Evolutionary conservation across 805 yeast genomes (phyloP).

Genomic region (Candida yuanshanica): DNA sequence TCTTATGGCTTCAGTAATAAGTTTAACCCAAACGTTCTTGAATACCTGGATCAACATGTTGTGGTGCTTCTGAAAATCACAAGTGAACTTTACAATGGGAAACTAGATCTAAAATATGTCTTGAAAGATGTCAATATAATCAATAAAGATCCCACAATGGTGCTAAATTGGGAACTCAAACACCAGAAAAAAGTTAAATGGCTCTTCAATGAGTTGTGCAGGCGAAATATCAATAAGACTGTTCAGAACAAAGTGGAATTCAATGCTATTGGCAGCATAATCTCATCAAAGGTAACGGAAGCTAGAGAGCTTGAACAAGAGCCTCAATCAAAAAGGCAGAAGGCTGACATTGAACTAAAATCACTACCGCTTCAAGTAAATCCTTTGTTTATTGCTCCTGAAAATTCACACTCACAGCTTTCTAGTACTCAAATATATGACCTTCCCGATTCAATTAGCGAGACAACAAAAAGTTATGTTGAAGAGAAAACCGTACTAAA

Average conservation of each 20-base stretch:
- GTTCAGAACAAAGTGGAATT: background rate
- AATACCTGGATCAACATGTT: background rate
- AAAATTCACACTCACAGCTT: background rate
- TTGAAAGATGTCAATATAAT: background rate
- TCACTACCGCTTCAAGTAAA: background rate
- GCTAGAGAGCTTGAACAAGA: background rate
- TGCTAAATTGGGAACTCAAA: background rate
- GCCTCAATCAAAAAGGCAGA: background rate
- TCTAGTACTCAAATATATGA: background rate
- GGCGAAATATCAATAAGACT: background rate
- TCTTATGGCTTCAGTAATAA: background rate
- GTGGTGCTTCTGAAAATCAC: background rate
- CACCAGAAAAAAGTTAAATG: background rate
- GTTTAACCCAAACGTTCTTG: background rate
- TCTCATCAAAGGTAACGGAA: background rate
- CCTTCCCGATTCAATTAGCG: background rate
- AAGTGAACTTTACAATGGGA: background rate
- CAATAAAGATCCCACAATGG: background rate
- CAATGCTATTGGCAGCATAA: background rate
- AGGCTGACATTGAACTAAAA: no score
- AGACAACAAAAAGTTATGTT: background rate
- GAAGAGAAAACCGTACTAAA: background rate
- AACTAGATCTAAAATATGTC: background rate
- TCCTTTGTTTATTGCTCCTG: background rate
- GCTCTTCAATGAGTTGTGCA: background rate